Base-by-base conservation (phyloP, 495 filamentous ascomycete genomes). In the Aspergillus sclerotiicarbonarius region DNA sequence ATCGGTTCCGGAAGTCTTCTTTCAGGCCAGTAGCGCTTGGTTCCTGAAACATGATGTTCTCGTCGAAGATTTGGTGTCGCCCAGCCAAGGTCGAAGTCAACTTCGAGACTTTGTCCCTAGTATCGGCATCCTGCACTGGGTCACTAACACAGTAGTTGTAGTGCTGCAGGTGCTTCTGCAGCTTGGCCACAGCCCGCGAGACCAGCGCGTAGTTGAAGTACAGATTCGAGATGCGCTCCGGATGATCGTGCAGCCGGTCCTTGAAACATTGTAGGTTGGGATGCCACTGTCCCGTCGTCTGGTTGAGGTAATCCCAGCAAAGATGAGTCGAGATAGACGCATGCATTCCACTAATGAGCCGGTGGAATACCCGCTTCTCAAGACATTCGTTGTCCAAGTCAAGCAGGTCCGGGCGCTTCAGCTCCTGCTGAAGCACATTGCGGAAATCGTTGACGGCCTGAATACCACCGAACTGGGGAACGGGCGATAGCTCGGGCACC, bases 151-250 rank as follows among this genome's bases (percentile, higher is more conserved):
- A 98, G 72, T 94, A 98, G 2, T 89, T 96, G 76, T 98, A 98
- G 61, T 79, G 69, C 46, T 88, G 74, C 18, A 98, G 78, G 64
- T 94, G 88, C 25, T 89, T 89, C 20, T 86, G 89, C n/a, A 98
- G 84, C 72, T 98, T 98, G 19, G 87, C 86, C 53, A 96, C 80
- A 18, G 94, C 94, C 60, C 94, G 91, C 8, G 92, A 85, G 19
- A 98, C 80, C 30, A 98, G 81, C 0, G 94, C 94, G 69, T 96
- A 98, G 80, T 98, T 96, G 79, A 98, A 98, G 76, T 98, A 98
- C 57, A 98, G 83, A 71, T 98, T 98, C 54, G 93, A 93, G 67
- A 97, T 87, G 52, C 92, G 89, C 60, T 98, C 94, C 0, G 93
- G 92, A 64, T 90, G 84, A 8, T 79, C 78, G 66, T 94, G 87